phyloP scores from a whole-genome alignment of 2,329 filamentous ascomycete species.

The Ophidiomyces ophidiicola region DNA sequence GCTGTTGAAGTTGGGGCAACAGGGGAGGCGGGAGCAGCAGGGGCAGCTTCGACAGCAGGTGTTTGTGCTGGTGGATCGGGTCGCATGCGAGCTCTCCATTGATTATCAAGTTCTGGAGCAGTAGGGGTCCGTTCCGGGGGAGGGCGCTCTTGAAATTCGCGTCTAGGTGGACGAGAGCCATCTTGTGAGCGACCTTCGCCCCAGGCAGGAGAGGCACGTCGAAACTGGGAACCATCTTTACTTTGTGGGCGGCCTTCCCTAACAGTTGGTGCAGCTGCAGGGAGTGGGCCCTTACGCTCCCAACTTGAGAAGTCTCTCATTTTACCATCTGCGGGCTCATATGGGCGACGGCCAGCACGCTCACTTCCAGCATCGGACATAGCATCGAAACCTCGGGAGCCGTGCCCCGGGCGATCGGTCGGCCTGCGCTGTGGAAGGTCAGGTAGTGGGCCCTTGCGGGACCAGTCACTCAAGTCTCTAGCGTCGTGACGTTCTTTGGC shows the following conservation, averaged over 20 bases:
- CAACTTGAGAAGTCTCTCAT: conserved; percentile 74
- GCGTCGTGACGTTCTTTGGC: conserved; percentile 76
- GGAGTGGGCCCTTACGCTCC: conserved; percentile 87
- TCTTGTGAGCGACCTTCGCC: conserved; percentile 56
- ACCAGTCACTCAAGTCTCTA: conserved; percentile 81
- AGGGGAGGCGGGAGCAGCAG: conserved; percentile 62
- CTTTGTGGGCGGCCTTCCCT: conserved; percentile 44
- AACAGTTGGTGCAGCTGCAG: conserved; percentile 46
- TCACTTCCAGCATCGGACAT: conserved; percentile 48
- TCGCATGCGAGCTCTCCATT: conserved; percentile 86
- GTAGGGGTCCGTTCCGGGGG: conserved; percentile 60
- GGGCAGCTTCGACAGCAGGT: conserved; percentile 40
- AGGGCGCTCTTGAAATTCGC: conserved; percentile 59
- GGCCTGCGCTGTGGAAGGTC: conserved; percentile 52
- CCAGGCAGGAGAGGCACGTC: conserved; percentile 63
- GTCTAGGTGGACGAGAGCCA: conserved; percentile 65
- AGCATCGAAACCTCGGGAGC: conserved; percentile 42
- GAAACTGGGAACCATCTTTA: conserved; percentile 50
- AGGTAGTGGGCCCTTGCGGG: conserved; percentile 77
- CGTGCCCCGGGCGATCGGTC: conserved; percentile 45
- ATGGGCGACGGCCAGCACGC: conserved; percentile 55
- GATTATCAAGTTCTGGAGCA: conserved; percentile 81
- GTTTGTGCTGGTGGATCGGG: conserved; percentile 58
- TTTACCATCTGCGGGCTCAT: conserved; percentile 58
- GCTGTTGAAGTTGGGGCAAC: conserved; percentile 45